These are phyloP conservation scores for Umbelopsis vinacea DNA, from an alignment of 192 early-diverging fungal genomes.

Conservation along the genomic window DNA sequence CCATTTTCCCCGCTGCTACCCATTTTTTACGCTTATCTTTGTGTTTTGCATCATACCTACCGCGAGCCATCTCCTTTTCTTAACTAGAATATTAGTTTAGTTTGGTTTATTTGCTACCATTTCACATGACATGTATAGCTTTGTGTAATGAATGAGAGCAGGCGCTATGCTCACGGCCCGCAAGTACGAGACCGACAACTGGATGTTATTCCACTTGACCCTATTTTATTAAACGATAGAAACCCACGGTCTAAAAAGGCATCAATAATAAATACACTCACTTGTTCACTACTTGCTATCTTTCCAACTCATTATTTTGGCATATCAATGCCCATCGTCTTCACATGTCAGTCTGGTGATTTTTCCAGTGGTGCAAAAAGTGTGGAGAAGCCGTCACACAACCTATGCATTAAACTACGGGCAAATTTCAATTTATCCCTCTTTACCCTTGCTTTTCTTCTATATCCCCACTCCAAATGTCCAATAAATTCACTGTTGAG, in stretches of 20 bases:
- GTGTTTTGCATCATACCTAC: no score
- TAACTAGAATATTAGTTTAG: no score
- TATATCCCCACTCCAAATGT: constrained; percentile 23
- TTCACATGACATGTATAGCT: constrained; percentile 8
- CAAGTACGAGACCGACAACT: background rate
- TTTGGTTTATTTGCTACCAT: background rate
- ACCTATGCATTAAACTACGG: background rate
- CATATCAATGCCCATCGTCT: background rate
- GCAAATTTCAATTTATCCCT: constrained; percentile 1
- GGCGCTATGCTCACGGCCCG: background rate
- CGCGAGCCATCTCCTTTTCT: no score
- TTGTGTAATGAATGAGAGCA: constrained; percentile 17
- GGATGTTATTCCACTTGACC: no score
- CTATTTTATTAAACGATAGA: no score
- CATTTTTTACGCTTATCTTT: constrained; percentile 3
- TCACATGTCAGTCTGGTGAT: constrained; percentile 19
- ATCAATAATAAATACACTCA: no score
- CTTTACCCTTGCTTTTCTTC: constrained; percentile 6
- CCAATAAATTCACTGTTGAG: constrained; percentile 41
- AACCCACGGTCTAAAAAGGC: no score
- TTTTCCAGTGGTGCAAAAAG: background rate
- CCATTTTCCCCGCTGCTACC: background rate
- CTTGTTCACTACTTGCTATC: no score
- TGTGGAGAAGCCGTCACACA: constrained; percentile 21
- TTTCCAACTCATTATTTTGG: no score